phyloP scores from a whole-genome alignment of 768 basidiomycete genomes.

The Daedalea quercina region DNA sequence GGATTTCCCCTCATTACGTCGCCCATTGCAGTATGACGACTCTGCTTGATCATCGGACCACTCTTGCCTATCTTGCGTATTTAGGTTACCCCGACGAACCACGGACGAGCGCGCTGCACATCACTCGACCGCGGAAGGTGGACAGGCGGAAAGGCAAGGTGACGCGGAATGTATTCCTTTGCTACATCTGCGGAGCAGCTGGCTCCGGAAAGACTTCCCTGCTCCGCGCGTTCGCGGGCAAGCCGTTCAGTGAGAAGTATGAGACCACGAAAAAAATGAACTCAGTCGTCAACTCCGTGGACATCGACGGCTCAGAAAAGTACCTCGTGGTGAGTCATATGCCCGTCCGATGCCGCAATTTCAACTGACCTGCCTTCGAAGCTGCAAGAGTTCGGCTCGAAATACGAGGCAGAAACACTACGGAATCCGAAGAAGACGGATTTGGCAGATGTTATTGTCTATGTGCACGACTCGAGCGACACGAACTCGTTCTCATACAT shows the following conservation, averaged over 20 bases:
- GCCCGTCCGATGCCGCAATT: not conserved
- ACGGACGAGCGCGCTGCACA: slow-evolving; percentile 76
- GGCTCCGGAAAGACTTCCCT: slow-evolving; percentile 93
- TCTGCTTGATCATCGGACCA: slow-evolving; percentile 86
- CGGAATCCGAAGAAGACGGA: slow-evolving; percentile 89
- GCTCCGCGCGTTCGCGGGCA: slow-evolving; percentile 79
- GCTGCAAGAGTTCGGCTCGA: slow-evolving; percentile 97
- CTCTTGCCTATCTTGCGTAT: slow-evolving; percentile 91
- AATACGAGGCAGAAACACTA: slow-evolving; percentile 87
- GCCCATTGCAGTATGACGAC: slow-evolving; percentile 79
- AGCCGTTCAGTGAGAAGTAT: slow-evolving; percentile 66
- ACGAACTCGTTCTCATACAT: slow-evolving; percentile 99
- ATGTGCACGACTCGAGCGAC: slow-evolving; percentile 96
- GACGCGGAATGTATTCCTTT: slow-evolving; percentile 85
- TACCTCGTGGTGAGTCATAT: slow-evolving; percentile 79
- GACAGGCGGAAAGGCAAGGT: slow-evolving; percentile 86
- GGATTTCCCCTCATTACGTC: not conserved
- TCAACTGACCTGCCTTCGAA: slow-evolving; percentile 23
- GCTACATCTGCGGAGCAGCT: slow-evolving; percentile 91
- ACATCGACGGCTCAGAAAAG: slow-evolving; percentile 91
- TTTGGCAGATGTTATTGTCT: slow-evolving; percentile 88
- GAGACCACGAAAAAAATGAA: slow-evolving; percentile 88
- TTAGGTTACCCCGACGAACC: slow-evolving; percentile 81
- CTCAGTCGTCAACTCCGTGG: slow-evolving; percentile 92
- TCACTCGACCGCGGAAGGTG: slow-evolving; percentile 78